These are phyloP conservation scores for Aspergillus clavatus DNA, from an alignment of 2,329 filamentous ascomycete species.

Conservation along the genomic window DNA sequence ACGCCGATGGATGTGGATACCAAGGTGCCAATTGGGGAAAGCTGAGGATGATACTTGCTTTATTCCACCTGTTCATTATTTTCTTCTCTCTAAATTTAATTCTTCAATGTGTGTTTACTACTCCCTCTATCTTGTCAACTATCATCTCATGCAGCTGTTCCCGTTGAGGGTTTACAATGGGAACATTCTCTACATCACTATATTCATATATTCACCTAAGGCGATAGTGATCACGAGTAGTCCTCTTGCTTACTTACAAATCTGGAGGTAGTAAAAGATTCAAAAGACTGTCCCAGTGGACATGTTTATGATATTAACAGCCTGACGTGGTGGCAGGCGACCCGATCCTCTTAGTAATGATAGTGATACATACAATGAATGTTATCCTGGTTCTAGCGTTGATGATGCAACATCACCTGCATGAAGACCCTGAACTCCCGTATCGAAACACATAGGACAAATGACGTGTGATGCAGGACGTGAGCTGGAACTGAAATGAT, in stretches of 20 bases:
- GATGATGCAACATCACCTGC: conserved; percentile 1
- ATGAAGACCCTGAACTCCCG: conserved; percentile 12
- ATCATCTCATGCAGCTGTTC: conserved; percentile 2
- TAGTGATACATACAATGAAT: background rate
- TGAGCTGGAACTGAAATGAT: background rate
- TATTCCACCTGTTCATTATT: conserved; percentile 7
- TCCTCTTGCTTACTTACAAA: too few species aligned
- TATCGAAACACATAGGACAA: conserved; percentile 4
- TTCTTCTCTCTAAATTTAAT: conserved; percentile 3
- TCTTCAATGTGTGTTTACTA: background rate
- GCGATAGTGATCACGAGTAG: too few species aligned
- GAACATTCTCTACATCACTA: too few species aligned
- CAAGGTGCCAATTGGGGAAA: conserved; percentile 32
- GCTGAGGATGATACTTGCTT: conserved; percentile 10
- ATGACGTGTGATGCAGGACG: too few species aligned
- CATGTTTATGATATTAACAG: background rate
- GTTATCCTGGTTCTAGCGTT: background rate
- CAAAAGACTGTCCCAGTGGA: background rate
- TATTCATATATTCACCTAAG: too few species aligned
- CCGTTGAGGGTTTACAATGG: background rate
- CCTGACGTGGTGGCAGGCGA: background rate
- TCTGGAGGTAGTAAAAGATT: too few species aligned
- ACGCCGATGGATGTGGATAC: conserved; percentile 38
- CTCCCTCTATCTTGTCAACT: too few species aligned
- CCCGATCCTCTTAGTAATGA: background rate